Percentiles rank a stretch among this genome's conserved stretches.
Evolutionary conservation across 768 basidiomycete genomes (phyloP).

Genomic region (Leccinum sublutescens): DNA sequence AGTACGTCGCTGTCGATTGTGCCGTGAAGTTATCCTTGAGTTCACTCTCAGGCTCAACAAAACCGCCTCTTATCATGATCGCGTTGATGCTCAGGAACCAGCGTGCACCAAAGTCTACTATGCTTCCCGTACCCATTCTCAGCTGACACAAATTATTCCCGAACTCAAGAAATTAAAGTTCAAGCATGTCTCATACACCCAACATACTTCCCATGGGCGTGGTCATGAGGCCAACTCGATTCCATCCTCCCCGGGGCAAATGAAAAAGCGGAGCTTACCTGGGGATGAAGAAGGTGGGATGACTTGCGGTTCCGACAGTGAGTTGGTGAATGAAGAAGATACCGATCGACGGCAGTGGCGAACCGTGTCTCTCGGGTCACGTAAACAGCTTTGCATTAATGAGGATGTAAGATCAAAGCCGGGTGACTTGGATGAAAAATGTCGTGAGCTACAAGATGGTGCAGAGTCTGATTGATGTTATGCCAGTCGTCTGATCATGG

Average conservation of each 20-base stretch:
- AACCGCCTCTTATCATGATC: slow-evolving; percentile 5
- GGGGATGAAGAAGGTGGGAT: slow-evolving; percentile 18
- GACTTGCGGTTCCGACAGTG: not conserved
- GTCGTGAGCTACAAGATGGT: slow-evolving; percentile 79
- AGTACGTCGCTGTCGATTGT: slow-evolving; percentile 42
- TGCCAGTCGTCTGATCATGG: slow-evolving; percentile 2
- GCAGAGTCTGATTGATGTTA: not conserved
- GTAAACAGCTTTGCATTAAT: slow-evolving; percentile 92
- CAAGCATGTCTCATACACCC: slow-evolving; percentile 25
- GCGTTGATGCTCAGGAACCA: slow-evolving; percentile 39
- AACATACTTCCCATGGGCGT: slow-evolving; percentile 13
- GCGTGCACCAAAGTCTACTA: slow-evolving; percentile 86
- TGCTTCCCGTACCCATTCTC: slow-evolving; percentile 94
- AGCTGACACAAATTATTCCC: slow-evolving; percentile 85
- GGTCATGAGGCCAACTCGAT: not conserved
- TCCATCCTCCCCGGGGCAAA: slow-evolving; percentile 2
- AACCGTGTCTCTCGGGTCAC: slow-evolving; percentile 82
- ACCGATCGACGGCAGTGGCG: slow-evolving; percentile 40
- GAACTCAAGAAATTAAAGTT: slow-evolving; percentile 78
- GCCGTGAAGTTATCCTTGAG: not conserved
- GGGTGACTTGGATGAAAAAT: slow-evolving; percentile 82
- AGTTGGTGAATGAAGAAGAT: slow-evolving; percentile 1
- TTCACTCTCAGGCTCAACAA: slow-evolving; percentile 18
- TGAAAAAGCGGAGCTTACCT: slow-evolving; percentile 22
- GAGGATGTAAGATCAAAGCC: slow-evolving; percentile 62